phyloP scores from a whole-genome alignment of 176 grass and related monocot species.

The Rhynchospora breviuscula region DNA sequence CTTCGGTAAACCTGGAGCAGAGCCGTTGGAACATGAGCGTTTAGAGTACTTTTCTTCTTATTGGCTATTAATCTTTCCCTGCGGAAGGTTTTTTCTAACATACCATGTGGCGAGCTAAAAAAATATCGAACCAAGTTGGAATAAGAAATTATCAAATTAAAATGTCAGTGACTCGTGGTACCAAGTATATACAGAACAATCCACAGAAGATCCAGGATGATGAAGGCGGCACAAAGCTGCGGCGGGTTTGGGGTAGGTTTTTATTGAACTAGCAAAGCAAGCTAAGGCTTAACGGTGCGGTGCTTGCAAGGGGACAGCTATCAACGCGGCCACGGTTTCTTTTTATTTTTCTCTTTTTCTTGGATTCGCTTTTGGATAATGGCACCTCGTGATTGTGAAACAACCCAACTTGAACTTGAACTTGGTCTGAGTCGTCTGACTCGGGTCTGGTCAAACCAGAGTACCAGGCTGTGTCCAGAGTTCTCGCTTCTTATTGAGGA shows the following conservation, averaged over 20 bases:
- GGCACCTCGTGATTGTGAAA: not conserved
- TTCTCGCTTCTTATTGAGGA: not conserved
- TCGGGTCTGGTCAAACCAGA: not conserved
- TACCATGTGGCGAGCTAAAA: not conserved
- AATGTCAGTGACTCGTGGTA: not conserved
- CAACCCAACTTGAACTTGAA: not conserved
- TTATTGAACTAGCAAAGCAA: not conserved
- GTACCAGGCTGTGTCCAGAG: not conserved
- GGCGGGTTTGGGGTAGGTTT: not conserved
- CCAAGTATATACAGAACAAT: not conserved
- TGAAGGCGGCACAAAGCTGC: not conserved
- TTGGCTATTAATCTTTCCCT: not conserved
- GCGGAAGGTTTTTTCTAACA: not conserved
- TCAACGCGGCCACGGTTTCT: not conserved
- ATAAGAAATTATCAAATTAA: not conserved
- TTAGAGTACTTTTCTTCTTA: not conserved
- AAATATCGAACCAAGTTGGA: not conserved
- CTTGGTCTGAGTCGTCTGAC: not conserved
- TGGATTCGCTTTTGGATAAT: not conserved
- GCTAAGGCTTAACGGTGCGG: not conserved
- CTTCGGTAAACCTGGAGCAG: not conserved
- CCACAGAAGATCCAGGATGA: not conserved
- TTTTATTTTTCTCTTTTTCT: not conserved
- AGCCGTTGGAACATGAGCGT: not conserved
- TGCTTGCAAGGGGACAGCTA: conserved; percentile 9